Conservation (phyloP, 768 basidiomycete genomes). For the Mycena leptocephala region DNA sequence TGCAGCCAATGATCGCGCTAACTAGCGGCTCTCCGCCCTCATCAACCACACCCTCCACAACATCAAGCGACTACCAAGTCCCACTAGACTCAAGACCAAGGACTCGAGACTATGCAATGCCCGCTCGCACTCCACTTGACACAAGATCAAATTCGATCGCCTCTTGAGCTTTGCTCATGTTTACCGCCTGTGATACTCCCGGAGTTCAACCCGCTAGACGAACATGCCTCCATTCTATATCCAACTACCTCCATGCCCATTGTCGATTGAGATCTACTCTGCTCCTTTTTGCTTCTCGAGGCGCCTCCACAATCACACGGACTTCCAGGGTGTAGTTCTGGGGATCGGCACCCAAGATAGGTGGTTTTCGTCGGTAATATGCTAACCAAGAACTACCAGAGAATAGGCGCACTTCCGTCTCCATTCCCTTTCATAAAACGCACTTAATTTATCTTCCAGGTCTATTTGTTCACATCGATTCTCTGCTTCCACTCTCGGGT, state of each 20-base stretch:
- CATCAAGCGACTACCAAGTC: not conserved
- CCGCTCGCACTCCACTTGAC: not conserved
- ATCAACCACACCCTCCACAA: not conserved
- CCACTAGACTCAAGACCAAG: too few relatives aligned
- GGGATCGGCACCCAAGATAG: not conserved
- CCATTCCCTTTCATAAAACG: not conserved
- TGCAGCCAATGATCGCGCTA: not conserved
- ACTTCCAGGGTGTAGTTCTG: not conserved
- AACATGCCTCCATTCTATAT: not conserved
- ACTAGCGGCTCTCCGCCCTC: not conserved
- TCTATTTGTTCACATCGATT: not conserved
- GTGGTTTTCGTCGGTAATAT: not conserved
- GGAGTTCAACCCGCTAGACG: not conserved
- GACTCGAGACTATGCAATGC: not conserved
- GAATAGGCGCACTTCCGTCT: not conserved
- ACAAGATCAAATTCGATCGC: not conserved
- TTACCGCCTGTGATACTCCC: not conserved
- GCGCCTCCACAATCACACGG: not conserved
- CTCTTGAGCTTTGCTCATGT: not conserved
- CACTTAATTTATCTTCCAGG: not conserved
- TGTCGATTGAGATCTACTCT: not conserved
- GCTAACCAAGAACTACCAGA: not conserved
- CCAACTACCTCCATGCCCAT: not conserved
- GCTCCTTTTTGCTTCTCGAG: not conserved
- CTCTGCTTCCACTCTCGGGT: not conserved